Evolutionary conservation across 2,329 filamentous ascomycete genomes (phyloP).

Genomic region (Epichloe hybrida): DNA sequence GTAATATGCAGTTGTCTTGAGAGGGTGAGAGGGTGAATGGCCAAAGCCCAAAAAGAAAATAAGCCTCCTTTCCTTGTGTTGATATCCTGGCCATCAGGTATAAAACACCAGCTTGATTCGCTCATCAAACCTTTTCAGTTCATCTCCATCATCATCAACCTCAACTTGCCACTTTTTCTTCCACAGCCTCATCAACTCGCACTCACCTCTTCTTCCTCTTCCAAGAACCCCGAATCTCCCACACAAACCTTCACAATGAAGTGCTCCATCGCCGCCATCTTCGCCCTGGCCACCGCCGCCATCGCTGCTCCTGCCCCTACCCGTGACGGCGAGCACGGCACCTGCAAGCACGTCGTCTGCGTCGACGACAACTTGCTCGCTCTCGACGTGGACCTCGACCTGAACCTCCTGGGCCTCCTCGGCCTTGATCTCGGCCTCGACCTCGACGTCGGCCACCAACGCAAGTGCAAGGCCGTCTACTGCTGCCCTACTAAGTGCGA

Average conservation of each 20-base stretch:
- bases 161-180: not conserved
- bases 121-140: no score
- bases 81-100: not conserved
- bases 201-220: not conserved
- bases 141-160: not conserved
- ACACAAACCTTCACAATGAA: conserved; percentile 1
- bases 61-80: not conserved
- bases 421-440: not conserved
- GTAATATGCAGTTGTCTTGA: no score
- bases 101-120: not conserved
- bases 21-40: no score
- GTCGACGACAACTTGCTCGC: not conserved
- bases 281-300: conserved; percentile 2
- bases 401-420: not conserved
- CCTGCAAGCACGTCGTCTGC: not conserved
- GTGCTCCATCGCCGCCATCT: conserved; percentile 1
- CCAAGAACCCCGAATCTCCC: not conserved
- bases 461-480: not conserved
- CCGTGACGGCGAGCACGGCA: not conserved
- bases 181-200: not conserved
- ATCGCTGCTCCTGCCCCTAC: not conserved
- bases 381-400: not conserved
- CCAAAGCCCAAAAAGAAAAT: no score
- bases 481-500: not conserved
- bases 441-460: not conserved